These are phyloP conservation scores for Vicia faba DNA, from an alignment of 306 rosid genomes.

Conservation along the genomic window DNA sequence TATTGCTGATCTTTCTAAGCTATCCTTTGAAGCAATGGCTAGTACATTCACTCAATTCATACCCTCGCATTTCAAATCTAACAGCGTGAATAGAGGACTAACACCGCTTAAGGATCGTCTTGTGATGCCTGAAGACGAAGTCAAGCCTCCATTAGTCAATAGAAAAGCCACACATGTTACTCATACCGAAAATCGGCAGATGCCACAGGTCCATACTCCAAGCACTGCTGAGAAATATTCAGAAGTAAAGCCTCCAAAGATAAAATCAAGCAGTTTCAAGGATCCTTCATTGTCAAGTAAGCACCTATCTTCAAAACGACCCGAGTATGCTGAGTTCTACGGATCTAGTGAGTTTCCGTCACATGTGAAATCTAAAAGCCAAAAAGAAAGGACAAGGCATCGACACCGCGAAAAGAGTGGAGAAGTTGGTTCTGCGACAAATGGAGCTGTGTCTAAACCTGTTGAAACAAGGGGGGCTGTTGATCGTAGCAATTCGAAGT, in stretches of 20 bases:
- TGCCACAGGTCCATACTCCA: slow-evolving; percentile 55
- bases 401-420: slow-evolving; percentile 85
- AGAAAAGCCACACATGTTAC: slow-evolving; percentile 51
- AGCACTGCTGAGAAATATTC: slow-evolving; percentile 58
- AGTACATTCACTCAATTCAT: slow-evolving; percentile 50
- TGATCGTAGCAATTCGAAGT: slow-evolving; percentile 53
- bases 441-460: slow-evolving; percentile 56
- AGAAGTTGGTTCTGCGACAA: slow-evolving; percentile 55
- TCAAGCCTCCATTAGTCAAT: slow-evolving; percentile 44
- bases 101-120: slow-evolving; percentile 79
- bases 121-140: slow-evolving; percentile 76
- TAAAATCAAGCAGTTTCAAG: slow-evolving; percentile 76
- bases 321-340: slow-evolving; percentile 72
- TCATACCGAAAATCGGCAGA: slow-evolving; percentile 54
- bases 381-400: slow-evolving; percentile 80
- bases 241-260: slow-evolving; percentile 74
- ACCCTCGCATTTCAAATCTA: slow-evolving; percentile 58
- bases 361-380: slow-evolving; percentile 69
- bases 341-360: slow-evolving; percentile 72
- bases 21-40: slow-evolving; percentile 58
- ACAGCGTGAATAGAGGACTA: slow-evolving; percentile 48
- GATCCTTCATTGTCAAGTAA: slow-evolving; percentile 78
- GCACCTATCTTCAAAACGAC: slow-evolving; percentile 76
- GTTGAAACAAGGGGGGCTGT: slow-evolving; percentile 55
- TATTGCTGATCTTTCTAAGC: slow-evolving; percentile 68